Base-by-base conservation (phyloP, 495 filamentous ascomycete genomes). In the Cercophora newfieldiana region DNA sequence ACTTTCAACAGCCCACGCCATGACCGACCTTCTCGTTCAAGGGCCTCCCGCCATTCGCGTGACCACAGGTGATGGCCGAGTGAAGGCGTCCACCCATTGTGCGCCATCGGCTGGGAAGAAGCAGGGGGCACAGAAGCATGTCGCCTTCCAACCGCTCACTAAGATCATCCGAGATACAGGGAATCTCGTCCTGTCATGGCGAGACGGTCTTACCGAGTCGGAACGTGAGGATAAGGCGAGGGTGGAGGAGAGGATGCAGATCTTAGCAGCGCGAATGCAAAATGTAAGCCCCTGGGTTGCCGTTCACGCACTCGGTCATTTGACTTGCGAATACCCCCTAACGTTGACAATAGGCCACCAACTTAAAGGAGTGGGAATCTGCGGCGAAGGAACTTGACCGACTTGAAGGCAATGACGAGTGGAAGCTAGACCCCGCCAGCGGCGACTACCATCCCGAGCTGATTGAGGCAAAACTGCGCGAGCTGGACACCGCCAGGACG, bases 311-410 rank as follows among this genome's bases (percentile, higher is more conserved):
- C 16, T 25, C 18, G 21, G 26, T 19, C 22, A 50, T 7, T 33
- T 33, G 8, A 29, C 63, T 30, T 44, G 4, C 18, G 18, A 2
- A 44, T 44, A 44, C 2, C 37, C 2, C 2, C 37, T 22, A 16
- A 47, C 67, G 66, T 37, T 25, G 0, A 33, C 26, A 57, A 12
- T 68, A 90, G 88, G 88, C 90, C 21, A 82, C 82, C 66, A 86
- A 83, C 14, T 81, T 87, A 69, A 78, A 79, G 28, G 86, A 91
- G 66, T 94, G 90, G 89, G 77, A 85, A 66, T 77, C 70, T 57
- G 87, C 85, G 19, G 94, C 94, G 16, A 81, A 77, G n/a, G 90
- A 94, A 71, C 81, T 97, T 37, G 94, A 97, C 74, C 72, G 81
- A 3, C 78, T 97, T 44, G 93, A 97, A 75, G 88, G 89, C 37